Base-by-base conservation (phyloP, 768 basidiomycete species). In the Hygrophorus pudorinus region DNA sequence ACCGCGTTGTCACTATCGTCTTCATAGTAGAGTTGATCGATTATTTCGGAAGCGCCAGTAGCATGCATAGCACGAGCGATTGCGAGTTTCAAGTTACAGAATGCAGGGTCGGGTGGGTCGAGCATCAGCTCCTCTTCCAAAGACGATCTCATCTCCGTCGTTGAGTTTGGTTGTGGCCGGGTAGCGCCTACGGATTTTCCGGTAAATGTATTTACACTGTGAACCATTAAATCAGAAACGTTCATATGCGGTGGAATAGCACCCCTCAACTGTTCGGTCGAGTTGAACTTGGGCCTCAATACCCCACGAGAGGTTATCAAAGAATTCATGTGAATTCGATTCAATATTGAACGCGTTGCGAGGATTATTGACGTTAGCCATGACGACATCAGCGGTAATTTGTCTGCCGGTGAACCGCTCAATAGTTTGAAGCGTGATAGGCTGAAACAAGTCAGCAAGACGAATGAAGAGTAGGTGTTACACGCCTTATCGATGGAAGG, bases 61-160 rank as follows among this genome's bases (percentile, higher is more conserved):
- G 40, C 40, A 41, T 41, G 40, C 40, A 41, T 28, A n/a, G 27
- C 40, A 28, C 40, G 40, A 30, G 20, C 40, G n/a, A 41, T 27
- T 10, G 40, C 40, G 11, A 41, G 20, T 30, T 30, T 41, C 17
- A 41, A 30, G 40, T 41, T 41, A 31, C 41, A 42, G 41, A 32
- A 42, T 24, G n/a, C 29, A 10, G 41, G 41, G 3, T 32, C 18
- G 32, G 41, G 41, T 31, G 9, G n/a, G 18, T 31, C 29, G 31
- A 42, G 4, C 12, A 3, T 42, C n/a, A 11, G 4, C 16, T 14
- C 41, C 41, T 2, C 12, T 9, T 8, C 32, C 6, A n/a, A 42
- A 42, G 29, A 24, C 2, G 16, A 42, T 32, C 32, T 42, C 41
- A 14, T 42, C 29, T 32, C 41, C 41, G n/a, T 34, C 32, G 3